Evolutionary conservation across 2,329 filamentous ascomycete genomes (phyloP), one percentile per base, ranked within the genome.

Genomic region (Colletotrichum lentis): DNA sequence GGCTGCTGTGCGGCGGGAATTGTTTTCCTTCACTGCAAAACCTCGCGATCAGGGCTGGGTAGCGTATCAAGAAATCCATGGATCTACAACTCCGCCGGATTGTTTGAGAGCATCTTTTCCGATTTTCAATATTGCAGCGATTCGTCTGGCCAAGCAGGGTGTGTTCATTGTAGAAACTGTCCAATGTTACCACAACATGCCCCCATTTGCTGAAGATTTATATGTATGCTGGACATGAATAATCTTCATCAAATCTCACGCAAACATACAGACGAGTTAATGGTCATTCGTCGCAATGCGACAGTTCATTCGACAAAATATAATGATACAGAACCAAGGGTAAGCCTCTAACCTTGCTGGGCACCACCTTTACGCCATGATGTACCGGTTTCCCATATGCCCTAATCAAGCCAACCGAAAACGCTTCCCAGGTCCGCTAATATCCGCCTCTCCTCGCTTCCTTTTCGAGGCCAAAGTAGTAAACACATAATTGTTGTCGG

Each of bases 371-470:
- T 56, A 53, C 44, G 46, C 67, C 67, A 20, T 58, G 39, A 47
- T 59, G 59, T 56, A 27, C 66, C 56, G 4, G 27, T 55, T 64
- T 41, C 62, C 56, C 39, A 16, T 35, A 49, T 53, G 16, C 37
- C 50, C 44, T 35, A 43, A 52, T 67, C 57, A 69, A 62, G 62
- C 47, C 31, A 69, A 54, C 41, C 64, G 63, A 62, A 56, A 67
- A 62, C 67, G 63, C 56, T 69, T 67, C 53, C 63, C 67, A 49
- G 11, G 8, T 57, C 41, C 63, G 11, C 27, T 43, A 37, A 35
- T 41, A 3, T 62, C 63, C n/a, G 43, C 18, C 4, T 62, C 67
- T 16, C 56, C 55, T 43, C 52, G n/a, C 57, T 67, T 69, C 57
- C 63, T 56, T 37, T 69, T 70, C 35, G 70, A 50, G 61, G 35